phyloP scores from a whole-genome alignment of 1,284 basidiomycete genomes.

The Dichomitus squalens region DNA sequence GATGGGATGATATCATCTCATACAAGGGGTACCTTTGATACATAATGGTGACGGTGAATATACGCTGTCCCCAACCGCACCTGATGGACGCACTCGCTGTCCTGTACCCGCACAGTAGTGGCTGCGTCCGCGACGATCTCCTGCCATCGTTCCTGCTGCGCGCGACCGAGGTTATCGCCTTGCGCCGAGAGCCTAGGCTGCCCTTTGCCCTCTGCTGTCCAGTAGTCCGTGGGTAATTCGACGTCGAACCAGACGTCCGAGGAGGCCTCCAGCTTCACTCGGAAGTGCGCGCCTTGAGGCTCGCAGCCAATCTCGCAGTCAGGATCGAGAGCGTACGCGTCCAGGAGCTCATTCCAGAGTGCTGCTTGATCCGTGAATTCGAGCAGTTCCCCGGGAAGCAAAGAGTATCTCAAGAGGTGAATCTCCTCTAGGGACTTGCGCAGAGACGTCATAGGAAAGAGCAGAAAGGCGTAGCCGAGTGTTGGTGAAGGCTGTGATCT shows the following conservation, averaged over 20 bases:
- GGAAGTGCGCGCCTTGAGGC: slow-evolving; percentile 38
- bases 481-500: background rate
- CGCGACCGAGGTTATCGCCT: slow-evolving; percentile 47
- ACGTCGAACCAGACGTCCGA: slow-evolving; percentile 45
- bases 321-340: slow-evolving; percentile 25
- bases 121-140: slow-evolving; percentile 41
- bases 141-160: slow-evolving; percentile 58
- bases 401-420: slow-evolving; percentile 54
- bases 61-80: background rate
- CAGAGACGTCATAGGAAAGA: background rate
- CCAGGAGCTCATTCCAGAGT: slow-evolving; percentile 41
- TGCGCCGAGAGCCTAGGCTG: slow-evolving; percentile 41
- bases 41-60: background rate
- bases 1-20: slow-evolving; percentile 56
- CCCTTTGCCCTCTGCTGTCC: background rate
- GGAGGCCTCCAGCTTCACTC: slow-evolving; percentile 37
- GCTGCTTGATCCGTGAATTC: slow-evolving; percentile 40
- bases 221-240: slow-evolving; percentile 30
- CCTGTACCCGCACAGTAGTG: slow-evolving; percentile 37
- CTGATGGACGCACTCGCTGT: slow-evolving; percentile 46
- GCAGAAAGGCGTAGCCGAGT: no score
- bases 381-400: slow-evolving; percentile 61
- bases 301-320: slow-evolving; percentile 13
- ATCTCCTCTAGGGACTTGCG: slow-evolving; percentile 46
- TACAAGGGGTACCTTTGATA: slow-evolving; percentile 58